Conservation (phyloP, 1,284 basidiomycete species). For the Leccinum solheimii region DNA sequence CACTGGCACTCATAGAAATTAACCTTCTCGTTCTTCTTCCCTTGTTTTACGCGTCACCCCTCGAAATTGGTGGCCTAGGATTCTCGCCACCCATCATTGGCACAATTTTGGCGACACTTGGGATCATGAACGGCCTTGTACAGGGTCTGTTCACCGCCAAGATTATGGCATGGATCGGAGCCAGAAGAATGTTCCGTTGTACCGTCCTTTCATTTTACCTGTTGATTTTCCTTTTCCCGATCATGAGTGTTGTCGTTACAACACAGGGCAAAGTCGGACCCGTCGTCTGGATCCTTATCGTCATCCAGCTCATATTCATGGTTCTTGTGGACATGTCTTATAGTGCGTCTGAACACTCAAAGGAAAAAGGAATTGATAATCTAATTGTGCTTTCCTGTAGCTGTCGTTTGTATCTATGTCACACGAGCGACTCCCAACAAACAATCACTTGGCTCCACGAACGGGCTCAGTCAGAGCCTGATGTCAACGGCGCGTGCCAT, state of each 20-base stretch:
- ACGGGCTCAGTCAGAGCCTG: slow-evolving; percentile 51
- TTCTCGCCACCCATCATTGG: slow-evolving; percentile 61
- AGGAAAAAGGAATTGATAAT: not conserved
- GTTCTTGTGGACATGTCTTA: slow-evolving; percentile 29
- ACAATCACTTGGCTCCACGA: slow-evolving; percentile 45
- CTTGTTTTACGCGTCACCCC: slow-evolving; percentile 66
- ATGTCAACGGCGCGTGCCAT: slow-evolving; percentile 49
- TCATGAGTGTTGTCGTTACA: slow-evolving; percentile 45
- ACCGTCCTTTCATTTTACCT: slow-evolving; percentile 53
- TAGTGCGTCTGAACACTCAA: slow-evolving; percentile 21
- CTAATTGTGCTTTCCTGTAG: slow-evolving; percentile 22
- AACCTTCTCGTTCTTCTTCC: slow-evolving; percentile 63
- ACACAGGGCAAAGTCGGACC: slow-evolving; percentile 21
- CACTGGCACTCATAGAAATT: slow-evolving; percentile 66
- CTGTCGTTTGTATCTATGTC: slow-evolving; percentile 34
- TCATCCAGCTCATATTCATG: slow-evolving; percentile 30
- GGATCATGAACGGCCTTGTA: slow-evolving; percentile 59
- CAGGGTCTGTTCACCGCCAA: slow-evolving; percentile 62
- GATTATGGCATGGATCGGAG: slow-evolving; percentile 54
- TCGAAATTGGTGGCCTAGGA: slow-evolving; percentile 64
- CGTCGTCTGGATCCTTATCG: slow-evolving; percentile 33
- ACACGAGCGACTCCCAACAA: slow-evolving; percentile 36
- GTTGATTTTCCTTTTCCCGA: slow-evolving; percentile 55
- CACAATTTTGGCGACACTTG: slow-evolving; percentile 55
- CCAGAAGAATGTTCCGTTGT: slow-evolving; percentile 53